Evolutionary conservation across 169 alveolate species (phyloP), one percentile per base, ranked within the genome.

Genomic region (Plasmodium adleri): DNA sequence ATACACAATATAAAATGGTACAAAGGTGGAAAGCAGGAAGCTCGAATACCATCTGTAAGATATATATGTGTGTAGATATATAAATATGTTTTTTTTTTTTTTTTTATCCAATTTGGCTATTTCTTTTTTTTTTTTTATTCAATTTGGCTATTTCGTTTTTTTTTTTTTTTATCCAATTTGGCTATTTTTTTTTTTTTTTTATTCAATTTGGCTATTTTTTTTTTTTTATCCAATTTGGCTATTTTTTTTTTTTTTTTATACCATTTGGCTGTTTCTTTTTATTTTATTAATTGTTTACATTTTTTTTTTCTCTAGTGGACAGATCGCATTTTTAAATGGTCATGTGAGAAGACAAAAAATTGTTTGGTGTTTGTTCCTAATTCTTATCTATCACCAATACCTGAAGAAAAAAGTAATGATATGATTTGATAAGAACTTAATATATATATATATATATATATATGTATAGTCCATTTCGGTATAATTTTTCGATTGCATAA

Each of bases 1-100:
- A 89, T 85, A 54, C 93, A 86, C 72, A 95, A 90, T 63, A 91
- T 90, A 24, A 93, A 95, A 92, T 93, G 97, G 97, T 95, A 95
- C 94, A 94, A 94, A 50, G 96, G 96, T 15, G 88, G 94, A 1
- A 88, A 91, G 63, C 93, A 88, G 56, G 90, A 93, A 54, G 89
- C 93, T 12, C 92, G 97, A 15, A 90, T 93, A 20, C 97, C 97
- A 1, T 94, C 97, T 59, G 95, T 92, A 74, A 12, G 20, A 13
- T 22, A 12, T 43, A 20, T 15, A n/a, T 13, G 1, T 26, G 24
- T 10, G n/a, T 28, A 13, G 2, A 52, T 60, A 5, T 64, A 63
- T 59, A 45, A 26, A 6, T 7, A 17, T 50, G 9, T 9, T 17
- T 39, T 39, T 39, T 39, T 32, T 32, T 32, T 2, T 4, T 32